These are phyloP conservation scores for Domatiomyces catenatus DNA, from an alignment of 2,329 filamentous ascomycete genomes.

Conservation along the genomic window DNA sequence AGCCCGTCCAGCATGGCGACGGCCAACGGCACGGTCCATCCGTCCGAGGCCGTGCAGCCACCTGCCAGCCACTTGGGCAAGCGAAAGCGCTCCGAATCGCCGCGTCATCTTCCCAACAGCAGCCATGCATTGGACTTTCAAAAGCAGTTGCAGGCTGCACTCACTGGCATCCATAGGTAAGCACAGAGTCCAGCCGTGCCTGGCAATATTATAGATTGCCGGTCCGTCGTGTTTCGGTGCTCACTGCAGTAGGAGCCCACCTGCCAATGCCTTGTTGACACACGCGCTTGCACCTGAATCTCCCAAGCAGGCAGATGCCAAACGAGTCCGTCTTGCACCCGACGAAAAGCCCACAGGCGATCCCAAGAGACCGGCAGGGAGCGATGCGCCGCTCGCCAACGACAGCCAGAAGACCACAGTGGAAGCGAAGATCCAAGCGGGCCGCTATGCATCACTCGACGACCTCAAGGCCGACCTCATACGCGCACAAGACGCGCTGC, in stretches of 20 bases:
- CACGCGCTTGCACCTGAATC: not conserved
- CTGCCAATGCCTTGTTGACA: not conserved
- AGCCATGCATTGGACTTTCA: not conserved
- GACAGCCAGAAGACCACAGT: slow-evolving; percentile 18
- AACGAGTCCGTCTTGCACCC: slow-evolving; percentile 28
- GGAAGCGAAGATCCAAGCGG: slow-evolving; percentile 24
- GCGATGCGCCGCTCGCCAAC: slow-evolving; percentile 9
- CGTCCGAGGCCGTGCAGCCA: not conserved
- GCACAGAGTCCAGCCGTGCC: not conserved
- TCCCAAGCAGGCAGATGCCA: slow-evolving; percentile 20
- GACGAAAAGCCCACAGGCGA: slow-evolving; percentile 14
- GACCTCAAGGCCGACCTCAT: slow-evolving; percentile 28
- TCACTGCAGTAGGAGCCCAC: not conserved
- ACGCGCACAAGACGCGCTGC: slow-evolving; percentile 5
- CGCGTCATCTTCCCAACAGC: slow-evolving; percentile 2
- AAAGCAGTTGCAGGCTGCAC: not conserved
- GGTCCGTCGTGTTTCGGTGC: not conserved
- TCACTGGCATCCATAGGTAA: not conserved
- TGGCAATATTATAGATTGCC: no score
- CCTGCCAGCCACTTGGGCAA: slow-evolving; percentile 9
- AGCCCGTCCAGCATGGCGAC: not conserved
- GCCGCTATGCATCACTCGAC: slow-evolving; percentile 26
- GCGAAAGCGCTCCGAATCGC: slow-evolving; percentile 15
- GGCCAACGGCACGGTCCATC: not conserved
- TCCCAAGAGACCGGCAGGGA: no score